Base-by-base conservation (phyloP, 345 rosid genomes). In the Noccaea bulbosa region DNA sequence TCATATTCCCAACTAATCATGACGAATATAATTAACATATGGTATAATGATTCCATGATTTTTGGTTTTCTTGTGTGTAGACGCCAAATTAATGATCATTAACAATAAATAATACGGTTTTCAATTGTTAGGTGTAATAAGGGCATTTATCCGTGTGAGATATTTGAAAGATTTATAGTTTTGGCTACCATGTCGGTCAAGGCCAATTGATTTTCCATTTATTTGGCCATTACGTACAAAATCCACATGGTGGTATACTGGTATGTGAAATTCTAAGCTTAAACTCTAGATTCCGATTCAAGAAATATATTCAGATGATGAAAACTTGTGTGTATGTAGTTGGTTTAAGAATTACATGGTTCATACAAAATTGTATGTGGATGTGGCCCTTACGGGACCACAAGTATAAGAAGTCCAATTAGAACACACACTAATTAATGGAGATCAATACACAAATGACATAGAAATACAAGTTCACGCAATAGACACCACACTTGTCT, bases 1-100 rank as follows among this genome's bases (percentile, higher is more conserved):
- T 74, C 78, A 61, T 45, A 74, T 74, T 67, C 73, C 64, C 73
- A 74, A 74, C 73, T 67, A 74, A 74, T 67, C 69, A 59, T 38
- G 69, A 35, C 22, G 60, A 67, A 43, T 74, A 67, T 67, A 57
- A 73, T 65, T 65, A 65, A 73, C 65, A 46, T 64, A 72, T 37
- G 11, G n/a, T 61, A 43, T 7, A 32, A 41, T 8, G 34, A 41
- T 59, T 56, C 71, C 37, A 67, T 50, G 4, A 27, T 38, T 40
- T 50, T 59, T 41, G 4, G 47, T 66, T 51, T 58, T 66, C 39
- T 49, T 58, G 33, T 33, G 22, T 38, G 47, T 59, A 49, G 9
- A 48, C 33, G 57, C 67, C 30, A 27, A 2, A 27, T 27, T 3
- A 27, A 27, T 27, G 30, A 51, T 50, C 59, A 57, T 43, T 73